Evolutionary conservation across 805 yeast species (phyloP).

Genomic region (Saturnispora ahearnii): DNA sequence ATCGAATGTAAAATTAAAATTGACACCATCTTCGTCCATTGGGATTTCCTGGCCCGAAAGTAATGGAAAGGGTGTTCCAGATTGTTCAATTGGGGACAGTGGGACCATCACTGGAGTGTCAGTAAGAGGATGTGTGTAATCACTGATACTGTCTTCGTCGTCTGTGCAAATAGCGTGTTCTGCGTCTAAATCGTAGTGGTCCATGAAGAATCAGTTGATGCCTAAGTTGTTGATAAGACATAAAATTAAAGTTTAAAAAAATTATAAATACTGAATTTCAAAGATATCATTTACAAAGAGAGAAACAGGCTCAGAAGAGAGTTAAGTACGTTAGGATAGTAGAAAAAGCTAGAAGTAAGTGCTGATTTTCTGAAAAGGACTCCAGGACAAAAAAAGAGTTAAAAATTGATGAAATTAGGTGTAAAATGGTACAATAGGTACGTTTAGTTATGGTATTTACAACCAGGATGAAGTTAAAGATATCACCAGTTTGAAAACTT

Average conservation of each 20-base stretch:
- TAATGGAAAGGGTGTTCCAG: not conserved
- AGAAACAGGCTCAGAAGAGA: too few relatives aligned
- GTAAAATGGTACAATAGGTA: not conserved
- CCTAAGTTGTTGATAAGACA: not conserved
- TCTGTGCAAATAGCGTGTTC: not conserved
- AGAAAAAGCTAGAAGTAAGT: not conserved
- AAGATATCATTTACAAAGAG: too few relatives aligned
- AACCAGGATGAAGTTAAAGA: too few relatives aligned
- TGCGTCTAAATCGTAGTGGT: not conserved
- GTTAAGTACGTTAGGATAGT: not conserved
- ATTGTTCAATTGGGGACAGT: constrained; percentile 39
- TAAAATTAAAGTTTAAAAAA: not conserved
- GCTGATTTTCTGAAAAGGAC: not conserved
- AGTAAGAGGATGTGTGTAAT: constrained; percentile 44
- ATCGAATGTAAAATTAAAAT: constrained; percentile 2
- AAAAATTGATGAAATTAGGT: not conserved
- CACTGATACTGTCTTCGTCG: not conserved
- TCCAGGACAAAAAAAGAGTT: not conserved
- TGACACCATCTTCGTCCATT: not conserved
- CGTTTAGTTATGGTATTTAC: too few relatives aligned
- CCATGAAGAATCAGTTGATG: not conserved
- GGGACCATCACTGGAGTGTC: constrained; percentile 64
- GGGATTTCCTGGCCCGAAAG: not conserved
- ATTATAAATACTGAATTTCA: too few relatives aligned
- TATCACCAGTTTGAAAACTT: too few relatives aligned